A percentile compares a stretch with the other conserved stretches of the same genome.
These are phyloP conservation scores for Suillus sp. DNA, from an alignment of 768 basidiomycete genomes.

Conservation along the genomic window DNA sequence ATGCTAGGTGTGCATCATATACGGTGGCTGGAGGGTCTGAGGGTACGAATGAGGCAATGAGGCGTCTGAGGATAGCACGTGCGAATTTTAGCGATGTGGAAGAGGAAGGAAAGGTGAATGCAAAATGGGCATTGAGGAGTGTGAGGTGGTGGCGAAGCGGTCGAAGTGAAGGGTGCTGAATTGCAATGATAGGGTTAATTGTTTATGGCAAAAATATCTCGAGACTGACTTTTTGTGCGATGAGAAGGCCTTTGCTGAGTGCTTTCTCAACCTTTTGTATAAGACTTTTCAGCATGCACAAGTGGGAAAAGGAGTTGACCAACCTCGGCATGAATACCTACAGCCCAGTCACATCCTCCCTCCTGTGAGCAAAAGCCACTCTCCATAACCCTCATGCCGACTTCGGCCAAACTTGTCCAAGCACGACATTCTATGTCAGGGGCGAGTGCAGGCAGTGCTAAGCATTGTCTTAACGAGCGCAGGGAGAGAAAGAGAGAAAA, in stretches of 20 bases:
- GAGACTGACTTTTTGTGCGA: slow-evolving; percentile 33
- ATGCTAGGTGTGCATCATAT: slow-evolving; percentile 58
- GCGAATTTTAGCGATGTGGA: slow-evolving; percentile 47
- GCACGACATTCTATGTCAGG: slow-evolving; percentile 68
- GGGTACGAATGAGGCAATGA: slow-evolving; percentile 16
- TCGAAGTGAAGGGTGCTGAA: slow-evolving; percentile 65
- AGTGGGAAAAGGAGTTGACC: not conserved
- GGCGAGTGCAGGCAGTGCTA: slow-evolving; percentile 50
- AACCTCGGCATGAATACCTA: slow-evolving; percentile 1
- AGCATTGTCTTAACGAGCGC: slow-evolving; percentile 56
- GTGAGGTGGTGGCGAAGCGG: slow-evolving; percentile 60
- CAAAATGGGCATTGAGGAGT: slow-evolving; percentile 61
- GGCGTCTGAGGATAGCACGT: slow-evolving; percentile 40
- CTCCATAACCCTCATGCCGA: slow-evolving; percentile 47
- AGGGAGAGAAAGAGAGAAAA: slow-evolving; percentile 59
- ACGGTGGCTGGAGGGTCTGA: slow-evolving; percentile 53
- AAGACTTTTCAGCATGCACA: not conserved
- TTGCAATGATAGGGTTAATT: slow-evolving; percentile 11
- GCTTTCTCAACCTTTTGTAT: slow-evolving; percentile 3
- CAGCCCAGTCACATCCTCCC: slow-evolving; percentile 1
- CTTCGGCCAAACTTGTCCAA: slow-evolving; percentile 69
- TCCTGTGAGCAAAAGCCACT: slow-evolving; percentile 6
- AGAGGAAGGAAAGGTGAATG: slow-evolving; percentile 11
- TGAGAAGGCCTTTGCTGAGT: slow-evolving; percentile 6
- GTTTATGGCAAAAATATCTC: slow-evolving; percentile 2